These are phyloP conservation scores for Xylaria sp. DNA, from an alignment of 2,329 filamentous ascomycete genomes.

Conservation along the genomic window DNA sequence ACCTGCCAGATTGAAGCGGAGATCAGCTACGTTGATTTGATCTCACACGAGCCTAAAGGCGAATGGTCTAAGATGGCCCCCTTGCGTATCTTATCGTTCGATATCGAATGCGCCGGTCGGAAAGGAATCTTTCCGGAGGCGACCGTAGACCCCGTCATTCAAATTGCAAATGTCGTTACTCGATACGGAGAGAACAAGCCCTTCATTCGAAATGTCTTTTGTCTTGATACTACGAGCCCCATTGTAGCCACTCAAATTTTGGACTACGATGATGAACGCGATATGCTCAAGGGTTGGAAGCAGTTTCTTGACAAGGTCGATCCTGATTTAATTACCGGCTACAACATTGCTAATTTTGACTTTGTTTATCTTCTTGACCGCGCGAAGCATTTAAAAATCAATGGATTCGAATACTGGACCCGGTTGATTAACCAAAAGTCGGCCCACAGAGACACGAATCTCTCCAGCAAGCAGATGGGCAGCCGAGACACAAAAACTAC, in stretches of 20 bases:
- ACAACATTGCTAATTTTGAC: slow-evolving; percentile 99
- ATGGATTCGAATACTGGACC: slow-evolving; percentile 87
- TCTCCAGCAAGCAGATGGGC: slow-evolving; percentile 98
- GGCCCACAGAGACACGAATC: slow-evolving; percentile 80
- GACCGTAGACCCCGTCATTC: slow-evolving; percentile 91
- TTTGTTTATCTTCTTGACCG: slow-evolving; percentile 95
- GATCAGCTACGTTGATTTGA: slow-evolving; percentile 82
- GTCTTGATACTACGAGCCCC: slow-evolving; percentile 87
- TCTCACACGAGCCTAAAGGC: slow-evolving; percentile 87
- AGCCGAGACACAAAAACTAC: slow-evolving; percentile 94
- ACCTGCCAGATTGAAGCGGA: slow-evolving; percentile 97
- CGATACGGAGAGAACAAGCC: slow-evolving; percentile 95
- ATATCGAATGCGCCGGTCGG: slow-evolving; percentile 97
- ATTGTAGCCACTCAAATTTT: slow-evolving; percentile 96
- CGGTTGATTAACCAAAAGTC: slow-evolving; percentile 79
- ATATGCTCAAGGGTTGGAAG: slow-evolving; percentile 93
- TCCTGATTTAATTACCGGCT: slow-evolving; percentile 97
- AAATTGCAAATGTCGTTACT: slow-evolving; percentile 97
- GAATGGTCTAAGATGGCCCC: slow-evolving; percentile 99
- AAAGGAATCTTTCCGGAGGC: slow-evolving; percentile 98
- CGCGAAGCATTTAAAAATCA: slow-evolving; percentile 83
- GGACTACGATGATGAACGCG: slow-evolving; percentile 81
- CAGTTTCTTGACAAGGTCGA: slow-evolving; percentile 91
- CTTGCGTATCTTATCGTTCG: slow-evolving; percentile 90
- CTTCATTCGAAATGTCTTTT: slow-evolving; percentile 96